Conservation (phyloP, 202 grass and related monocot genomes). For the Brachypodium distachyon region DNA sequence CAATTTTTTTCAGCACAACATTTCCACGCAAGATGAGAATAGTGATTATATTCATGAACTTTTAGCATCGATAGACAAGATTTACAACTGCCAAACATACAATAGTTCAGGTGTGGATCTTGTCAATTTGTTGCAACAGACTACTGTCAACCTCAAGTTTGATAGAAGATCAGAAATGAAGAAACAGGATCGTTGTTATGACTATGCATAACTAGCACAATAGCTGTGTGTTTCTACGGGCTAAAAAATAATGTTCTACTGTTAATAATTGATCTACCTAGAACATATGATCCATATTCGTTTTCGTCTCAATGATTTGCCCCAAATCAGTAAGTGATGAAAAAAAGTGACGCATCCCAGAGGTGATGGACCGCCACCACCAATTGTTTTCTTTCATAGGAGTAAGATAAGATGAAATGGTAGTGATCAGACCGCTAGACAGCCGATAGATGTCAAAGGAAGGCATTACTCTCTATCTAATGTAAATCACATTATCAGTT, state of each 20-base stretch:
- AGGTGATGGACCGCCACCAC: no score
- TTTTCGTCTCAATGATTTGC: no score
- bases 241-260: no score
- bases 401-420: not conserved
- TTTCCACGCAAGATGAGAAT: not conserved
- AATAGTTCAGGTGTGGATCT: not conserved
- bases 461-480: not conserved
- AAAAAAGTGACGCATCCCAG: no score
- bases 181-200: not conserved
- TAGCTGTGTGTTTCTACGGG: no score
- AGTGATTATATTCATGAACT: not conserved
- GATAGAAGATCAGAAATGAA: not conserved
- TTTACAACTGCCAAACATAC: not conserved
- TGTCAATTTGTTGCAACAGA: not conserved
- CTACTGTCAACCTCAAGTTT: not conserved
- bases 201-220: no score
- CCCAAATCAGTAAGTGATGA: no score
- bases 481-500: not conserved
- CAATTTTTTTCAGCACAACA: not conserved
- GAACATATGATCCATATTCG: no score
- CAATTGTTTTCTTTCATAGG: no score
- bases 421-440: not conserved
- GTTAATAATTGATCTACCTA: no score
- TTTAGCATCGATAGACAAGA: not conserved
- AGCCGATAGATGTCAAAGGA: not conserved